Evolutionary conservation across 1,284 basidiomycete genomes (phyloP).

Genomic region (Irpex sp.): DNA sequence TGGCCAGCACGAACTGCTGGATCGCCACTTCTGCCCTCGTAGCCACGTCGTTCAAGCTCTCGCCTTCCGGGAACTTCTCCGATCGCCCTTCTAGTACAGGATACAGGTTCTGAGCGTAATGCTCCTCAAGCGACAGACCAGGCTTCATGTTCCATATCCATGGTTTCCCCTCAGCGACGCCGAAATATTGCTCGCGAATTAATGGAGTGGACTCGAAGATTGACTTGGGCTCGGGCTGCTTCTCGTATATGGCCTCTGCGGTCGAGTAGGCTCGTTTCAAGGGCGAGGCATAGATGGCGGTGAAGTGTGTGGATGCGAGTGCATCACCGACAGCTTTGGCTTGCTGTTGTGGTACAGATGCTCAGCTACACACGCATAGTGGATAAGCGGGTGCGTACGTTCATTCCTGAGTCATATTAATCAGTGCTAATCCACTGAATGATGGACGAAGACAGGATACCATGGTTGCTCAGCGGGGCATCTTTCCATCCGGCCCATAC

Average conservation of each 20-base stretch:
- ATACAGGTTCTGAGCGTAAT: conserved; percentile 49
- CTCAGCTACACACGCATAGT: not conserved
- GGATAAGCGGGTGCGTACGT: conserved; percentile 36
- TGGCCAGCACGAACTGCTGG: conserved; percentile 57
- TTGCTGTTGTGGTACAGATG: conserved; percentile 51
- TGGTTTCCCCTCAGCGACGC: conserved; percentile 67
- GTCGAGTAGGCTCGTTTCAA: conserved; percentile 77
- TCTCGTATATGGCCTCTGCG: conserved; percentile 57
- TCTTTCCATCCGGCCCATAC: conserved; percentile 87
- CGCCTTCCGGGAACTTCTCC: conserved; percentile 69
- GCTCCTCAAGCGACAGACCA: conserved; percentile 42
- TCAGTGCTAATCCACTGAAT: not conserved
- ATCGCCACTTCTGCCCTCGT: conserved; percentile 58
- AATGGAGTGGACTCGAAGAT: conserved; percentile 47
- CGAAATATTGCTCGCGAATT: conserved; percentile 70
- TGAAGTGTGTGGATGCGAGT: conserved; percentile 55
- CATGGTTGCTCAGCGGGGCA: conserved; percentile 80
- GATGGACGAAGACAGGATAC: conserved; percentile 34
- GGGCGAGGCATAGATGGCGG: conserved; percentile 76
- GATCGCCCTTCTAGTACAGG: conserved; percentile 45
- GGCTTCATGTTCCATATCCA: conserved; percentile 43
- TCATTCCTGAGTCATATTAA: conserved; percentile 48
- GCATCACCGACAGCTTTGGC: conserved; percentile 72
- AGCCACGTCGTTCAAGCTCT: conserved; percentile 69
- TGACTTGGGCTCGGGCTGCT: conserved; percentile 50